phyloP scores from a whole-genome alignment of 1,284 basidiomycete genomes.

The Trametes pubescens region DNA sequence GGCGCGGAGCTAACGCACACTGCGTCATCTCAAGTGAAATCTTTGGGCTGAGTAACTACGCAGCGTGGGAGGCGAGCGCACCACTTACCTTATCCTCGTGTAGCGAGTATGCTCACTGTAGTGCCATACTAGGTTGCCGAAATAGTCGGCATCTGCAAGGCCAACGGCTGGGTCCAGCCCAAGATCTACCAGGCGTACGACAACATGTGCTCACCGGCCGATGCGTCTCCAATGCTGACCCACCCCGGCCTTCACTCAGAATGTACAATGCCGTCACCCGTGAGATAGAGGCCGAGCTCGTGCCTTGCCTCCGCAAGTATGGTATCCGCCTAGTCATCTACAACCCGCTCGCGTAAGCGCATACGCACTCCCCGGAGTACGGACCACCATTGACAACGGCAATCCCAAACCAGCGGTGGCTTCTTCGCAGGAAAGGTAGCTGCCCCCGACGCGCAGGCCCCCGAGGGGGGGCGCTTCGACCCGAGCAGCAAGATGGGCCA shows the following conservation, averaged over 20 bases:
- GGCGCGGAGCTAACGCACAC: too few species aligned
- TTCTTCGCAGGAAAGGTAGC: constrained; percentile 56
- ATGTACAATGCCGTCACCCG: constrained; percentile 65
- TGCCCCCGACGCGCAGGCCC: constrained; percentile 41
- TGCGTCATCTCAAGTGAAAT: constrained; percentile 46
- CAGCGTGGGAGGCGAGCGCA: constrained; percentile 49
- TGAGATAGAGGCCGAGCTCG: constrained; percentile 60
- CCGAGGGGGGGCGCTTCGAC: constrained; percentile 47
- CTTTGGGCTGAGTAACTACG: constrained; percentile 58
- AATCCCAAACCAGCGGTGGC: constrained; percentile 43
- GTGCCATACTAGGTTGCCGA: constrained; percentile 54
- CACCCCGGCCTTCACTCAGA: constrained; percentile 28
- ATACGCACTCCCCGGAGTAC: constrained; percentile 5
- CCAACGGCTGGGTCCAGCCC: constrained; percentile 59
- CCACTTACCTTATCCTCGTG: too few species aligned
- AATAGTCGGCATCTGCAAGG: constrained; percentile 59
- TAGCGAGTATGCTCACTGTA: neutral
- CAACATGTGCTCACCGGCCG: neutral
- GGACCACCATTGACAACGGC: neutral
- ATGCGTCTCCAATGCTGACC: neutral
- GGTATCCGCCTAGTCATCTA: constrained; percentile 61
- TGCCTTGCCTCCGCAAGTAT: constrained; percentile 64
- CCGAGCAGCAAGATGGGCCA: constrained; percentile 42
- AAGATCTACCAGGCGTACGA: constrained; percentile 58
- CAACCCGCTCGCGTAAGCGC: constrained; percentile 57